Conservation (phyloP, 306 rosid species). For the Quercus ilex region DNA sequence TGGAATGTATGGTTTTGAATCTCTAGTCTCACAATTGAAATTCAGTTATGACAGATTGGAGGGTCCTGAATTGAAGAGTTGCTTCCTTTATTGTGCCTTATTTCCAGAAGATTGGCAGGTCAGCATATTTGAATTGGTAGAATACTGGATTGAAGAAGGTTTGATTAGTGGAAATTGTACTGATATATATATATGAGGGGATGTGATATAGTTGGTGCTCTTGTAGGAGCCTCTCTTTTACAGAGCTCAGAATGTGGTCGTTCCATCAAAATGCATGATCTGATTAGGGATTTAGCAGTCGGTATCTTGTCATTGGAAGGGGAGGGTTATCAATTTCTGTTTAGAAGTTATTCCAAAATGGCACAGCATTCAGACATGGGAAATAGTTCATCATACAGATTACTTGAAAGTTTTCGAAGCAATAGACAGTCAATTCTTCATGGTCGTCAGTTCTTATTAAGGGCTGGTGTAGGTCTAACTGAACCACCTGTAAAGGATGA, state of each 20-base stretch:
- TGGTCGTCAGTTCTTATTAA: neutral
- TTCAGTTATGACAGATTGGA: slow-evolving; percentile 2
- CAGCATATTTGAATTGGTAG: neutral
- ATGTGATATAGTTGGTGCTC: neutral
- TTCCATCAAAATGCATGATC: neutral
- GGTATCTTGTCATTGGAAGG: neutral
- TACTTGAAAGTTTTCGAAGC: neutral
- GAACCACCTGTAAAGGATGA: neutral
- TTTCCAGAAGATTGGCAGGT: neutral
- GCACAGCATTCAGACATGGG: no score
- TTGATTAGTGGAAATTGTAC: neutral
- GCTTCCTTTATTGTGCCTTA: neutral
- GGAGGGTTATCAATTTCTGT: neutral
- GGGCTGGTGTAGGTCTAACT: neutral
- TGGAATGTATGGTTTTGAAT: neutral
- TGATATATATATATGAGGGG: neutral
- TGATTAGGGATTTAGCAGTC: neutral
- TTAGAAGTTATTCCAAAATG: neutral
- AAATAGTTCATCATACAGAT: neutral
- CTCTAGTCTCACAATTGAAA: neutral
- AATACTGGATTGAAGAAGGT: neutral
- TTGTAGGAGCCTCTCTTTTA: neutral
- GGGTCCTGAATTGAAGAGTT: neutral
- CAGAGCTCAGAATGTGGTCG: neutral
- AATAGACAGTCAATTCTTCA: neutral